Evolutionary conservation across 768 basidiomycete species (phyloP).

Genomic region (Pholiota conissans): DNA sequence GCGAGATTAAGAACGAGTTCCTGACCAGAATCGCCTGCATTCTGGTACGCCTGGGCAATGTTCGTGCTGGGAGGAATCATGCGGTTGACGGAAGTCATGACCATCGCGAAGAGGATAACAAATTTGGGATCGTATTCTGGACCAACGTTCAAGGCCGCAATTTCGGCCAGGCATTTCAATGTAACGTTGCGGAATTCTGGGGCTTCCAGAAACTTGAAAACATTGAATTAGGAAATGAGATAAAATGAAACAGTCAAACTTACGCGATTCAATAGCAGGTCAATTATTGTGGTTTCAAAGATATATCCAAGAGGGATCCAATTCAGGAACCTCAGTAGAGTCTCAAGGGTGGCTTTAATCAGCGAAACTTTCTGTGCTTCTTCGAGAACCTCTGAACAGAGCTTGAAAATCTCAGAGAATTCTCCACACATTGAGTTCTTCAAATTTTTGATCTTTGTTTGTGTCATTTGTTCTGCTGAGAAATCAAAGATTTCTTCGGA

Average conservation of each 20-base stretch:
- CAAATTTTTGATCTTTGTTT: conserved; percentile 93
- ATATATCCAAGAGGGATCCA: conserved; percentile 99
- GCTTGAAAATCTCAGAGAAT: conserved; percentile 96
- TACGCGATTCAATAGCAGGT: conserved; percentile 88
- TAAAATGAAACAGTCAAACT: conserved; percentile 29
- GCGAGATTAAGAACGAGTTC: conserved; percentile 97
- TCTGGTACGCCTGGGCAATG: conserved; percentile 88
- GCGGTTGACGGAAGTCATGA: conserved; percentile 95
- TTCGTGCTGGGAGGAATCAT: conserved; percentile 97
- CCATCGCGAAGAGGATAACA: conserved; percentile 95
- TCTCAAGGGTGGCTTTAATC: conserved; percentile 94
- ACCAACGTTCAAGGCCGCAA: conserved; percentile 91
- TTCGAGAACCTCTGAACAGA: conserved; percentile 94
- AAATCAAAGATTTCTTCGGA: conserved; percentile 99
- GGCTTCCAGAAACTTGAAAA: conserved; percentile 85
- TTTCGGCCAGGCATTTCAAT: conserved; percentile 94
- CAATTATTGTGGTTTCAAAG: conserved; percentile 97
- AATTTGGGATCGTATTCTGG: conserved; percentile 99
- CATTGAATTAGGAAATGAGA: conserved; percentile 7
- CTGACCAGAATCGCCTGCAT: conserved; percentile 89
- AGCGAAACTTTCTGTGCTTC: conserved; percentile 95
- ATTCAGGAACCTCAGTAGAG: conserved; percentile 92
- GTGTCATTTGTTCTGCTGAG: conserved; percentile 98
- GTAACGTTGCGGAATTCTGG: conserved; percentile 98
- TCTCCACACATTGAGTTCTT: conserved; percentile 99